These are phyloP conservation scores for Claviceps cyperi DNA, from an alignment of 2,329 filamentous ascomycete genomes.

Conservation along the genomic window DNA sequence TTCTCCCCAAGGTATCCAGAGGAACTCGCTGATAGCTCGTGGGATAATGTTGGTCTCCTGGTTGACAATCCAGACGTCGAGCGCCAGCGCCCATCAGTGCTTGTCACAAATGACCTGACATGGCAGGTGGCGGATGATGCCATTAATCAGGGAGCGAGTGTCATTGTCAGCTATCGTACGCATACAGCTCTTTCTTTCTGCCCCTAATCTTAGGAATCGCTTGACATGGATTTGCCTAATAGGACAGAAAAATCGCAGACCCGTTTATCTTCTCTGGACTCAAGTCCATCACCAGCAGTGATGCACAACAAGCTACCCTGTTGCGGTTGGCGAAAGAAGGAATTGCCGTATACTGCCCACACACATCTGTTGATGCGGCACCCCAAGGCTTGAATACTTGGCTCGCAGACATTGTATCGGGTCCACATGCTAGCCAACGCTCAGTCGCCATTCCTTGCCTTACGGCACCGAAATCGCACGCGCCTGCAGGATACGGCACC, in stretches of 20 bases:
- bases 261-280: constrained; percentile 92
- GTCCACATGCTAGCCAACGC: constrained; percentile 24
- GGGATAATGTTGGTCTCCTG: constrained; percentile 92
- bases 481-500: constrained; percentile 38
- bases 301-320: constrained; percentile 77
- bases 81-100: constrained; percentile 21
- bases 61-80: constrained; percentile 27
- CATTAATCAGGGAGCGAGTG: constrained; percentile 57
- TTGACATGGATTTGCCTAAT: neutral
- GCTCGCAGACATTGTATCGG: constrained; percentile 75
- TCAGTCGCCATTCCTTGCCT: constrained; percentile 31
- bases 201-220: neutral
- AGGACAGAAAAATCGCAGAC: constrained; percentile 35
- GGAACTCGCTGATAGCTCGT: constrained; percentile 72
- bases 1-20: constrained; percentile 61
- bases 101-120: constrained; percentile 77
- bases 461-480: constrained; percentile 26
- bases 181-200: neutral
- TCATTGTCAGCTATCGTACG: constrained; percentile 79
- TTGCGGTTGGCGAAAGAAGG: constrained; percentile 70
- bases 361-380: constrained; percentile 86
- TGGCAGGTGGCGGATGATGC: constrained; percentile 82
- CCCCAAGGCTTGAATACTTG: constrained; percentile 80
- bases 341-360: constrained; percentile 89
- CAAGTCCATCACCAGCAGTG: constrained; percentile 71